Evolutionary conservation across 805 yeast genomes (phyloP).

Genomic region (Metschnikowia noctiluminum): DNA sequence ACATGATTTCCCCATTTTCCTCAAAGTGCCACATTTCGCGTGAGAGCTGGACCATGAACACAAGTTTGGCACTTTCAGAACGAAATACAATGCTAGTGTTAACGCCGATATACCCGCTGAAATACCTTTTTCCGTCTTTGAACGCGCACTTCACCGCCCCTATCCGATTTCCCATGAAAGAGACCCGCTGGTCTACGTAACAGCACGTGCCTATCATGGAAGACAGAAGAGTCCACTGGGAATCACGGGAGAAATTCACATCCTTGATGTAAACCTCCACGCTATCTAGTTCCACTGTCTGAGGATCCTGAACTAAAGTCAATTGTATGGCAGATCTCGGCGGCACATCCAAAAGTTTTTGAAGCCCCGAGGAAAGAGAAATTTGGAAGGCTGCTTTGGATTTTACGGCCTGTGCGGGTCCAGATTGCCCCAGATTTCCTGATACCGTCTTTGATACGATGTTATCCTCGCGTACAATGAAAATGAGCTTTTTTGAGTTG

Average conservation of each 20-base stretch:
- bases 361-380: conserved; percentile 60
- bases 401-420: conserved; percentile 3
- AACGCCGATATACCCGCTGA: conserved; percentile 73
- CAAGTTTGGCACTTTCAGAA: conserved; percentile 83
- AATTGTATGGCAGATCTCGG: conserved; percentile 66
- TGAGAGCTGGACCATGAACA: conserved; percentile 83
- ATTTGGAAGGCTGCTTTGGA: conserved; percentile 37
- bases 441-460: conserved; percentile 11
- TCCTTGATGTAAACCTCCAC: conserved; percentile 82
- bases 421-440: neutral
- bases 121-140: conserved; percentile 61
- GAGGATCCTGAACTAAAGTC: conserved; percentile 36
- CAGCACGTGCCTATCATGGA: conserved; percentile 60
- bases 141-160: conserved; percentile 62
- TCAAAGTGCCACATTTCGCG: conserved; percentile 98
- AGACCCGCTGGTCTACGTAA: conserved; percentile 59
- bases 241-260: conserved; percentile 78
- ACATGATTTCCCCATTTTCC: conserved; percentile 91
- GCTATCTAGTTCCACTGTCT: conserved; percentile 68
- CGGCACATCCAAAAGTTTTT: conserved; percentile 58
- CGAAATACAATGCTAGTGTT: conserved; percentile 81
- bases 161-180: conserved; percentile 59
- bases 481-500: conserved; percentile 10
- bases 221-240: conserved; percentile 84
- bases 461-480: conserved; percentile 10